Conservation (phyloP, 1,284 basidiomycete genomes). For the Austroboletus olivaceoglutinosus region DNA sequence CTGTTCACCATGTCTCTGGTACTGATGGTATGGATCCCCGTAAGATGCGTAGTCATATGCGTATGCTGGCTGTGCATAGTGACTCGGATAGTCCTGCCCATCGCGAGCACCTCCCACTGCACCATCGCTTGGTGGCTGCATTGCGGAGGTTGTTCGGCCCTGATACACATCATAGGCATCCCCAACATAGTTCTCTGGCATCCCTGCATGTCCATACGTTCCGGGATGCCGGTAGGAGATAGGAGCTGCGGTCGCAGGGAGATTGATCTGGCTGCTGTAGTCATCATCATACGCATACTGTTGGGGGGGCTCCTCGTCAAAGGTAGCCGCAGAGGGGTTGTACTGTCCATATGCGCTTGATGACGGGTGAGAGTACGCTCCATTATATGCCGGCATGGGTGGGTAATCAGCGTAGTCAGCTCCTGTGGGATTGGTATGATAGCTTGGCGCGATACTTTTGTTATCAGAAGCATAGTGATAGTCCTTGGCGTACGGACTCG, state of each 20-base stretch:
- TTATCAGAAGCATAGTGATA: conserved; percentile 48
- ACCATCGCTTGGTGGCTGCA: conserved; percentile 21
- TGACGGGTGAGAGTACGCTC: conserved; percentile 51
- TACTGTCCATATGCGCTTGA: conserved; percentile 48
- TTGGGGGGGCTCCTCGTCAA: conserved; percentile 49
- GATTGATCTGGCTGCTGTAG: conserved; percentile 58
- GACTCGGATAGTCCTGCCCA: conserved; percentile 40
- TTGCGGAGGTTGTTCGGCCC: conserved; percentile 39
- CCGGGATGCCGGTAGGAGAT: conserved; percentile 42
- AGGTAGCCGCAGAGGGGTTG: conserved; percentile 53
- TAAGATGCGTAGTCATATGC: conserved; percentile 31
- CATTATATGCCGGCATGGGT: conserved; percentile 70
- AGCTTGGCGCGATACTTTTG: conserved; percentile 35
- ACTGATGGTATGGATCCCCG: conserved; percentile 29
- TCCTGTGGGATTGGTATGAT: conserved; percentile 34
- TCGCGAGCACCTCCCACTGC: conserved; percentile 24
- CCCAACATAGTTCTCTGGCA: conserved; percentile 34
- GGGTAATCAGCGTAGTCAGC: conserved; percentile 60
- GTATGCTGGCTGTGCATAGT: conserved; percentile 24
- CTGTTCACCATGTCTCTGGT: conserved; percentile 32
- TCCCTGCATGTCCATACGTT: conserved; percentile 23
- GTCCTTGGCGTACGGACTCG: conserved; percentile 55
- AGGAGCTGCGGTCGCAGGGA: conserved; percentile 54
- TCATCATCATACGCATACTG: conserved; percentile 57
- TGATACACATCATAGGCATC: conserved; percentile 55